Evolutionary conservation across 345 rosid genomes (phyloP).

Genomic region (Trapa incisa): DNA sequence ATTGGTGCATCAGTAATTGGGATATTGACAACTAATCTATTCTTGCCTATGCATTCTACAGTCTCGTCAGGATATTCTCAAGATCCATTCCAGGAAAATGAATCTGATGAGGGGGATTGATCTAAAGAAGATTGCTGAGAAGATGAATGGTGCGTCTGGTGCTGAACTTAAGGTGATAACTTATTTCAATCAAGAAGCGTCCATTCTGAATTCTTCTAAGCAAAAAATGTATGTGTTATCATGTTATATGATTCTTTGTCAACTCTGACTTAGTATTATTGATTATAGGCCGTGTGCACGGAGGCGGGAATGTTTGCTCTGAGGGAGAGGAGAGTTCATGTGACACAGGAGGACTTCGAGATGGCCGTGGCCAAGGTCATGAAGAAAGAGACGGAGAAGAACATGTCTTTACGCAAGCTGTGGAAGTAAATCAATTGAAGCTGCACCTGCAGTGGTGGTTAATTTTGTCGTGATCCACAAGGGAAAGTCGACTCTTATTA

Average conservation of each 20-base stretch:
- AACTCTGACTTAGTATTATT: neutral
- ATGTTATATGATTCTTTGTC: neutral
- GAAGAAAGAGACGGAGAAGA: conserved; percentile 99
- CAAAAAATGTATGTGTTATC: neutral
- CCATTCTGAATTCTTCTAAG: neutral
- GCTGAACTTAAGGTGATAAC: conserved; percentile 83
- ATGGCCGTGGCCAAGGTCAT: conserved; percentile 98
- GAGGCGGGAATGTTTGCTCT: conserved; percentile 99
- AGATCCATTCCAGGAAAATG: conserved; percentile 95
- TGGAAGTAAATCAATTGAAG: conserved; percentile 49
- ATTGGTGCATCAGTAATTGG: neutral
- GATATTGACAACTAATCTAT: neutral
- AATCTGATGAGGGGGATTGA: conserved; percentile 97
- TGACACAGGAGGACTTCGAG: conserved; percentile 97
- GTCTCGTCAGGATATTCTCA: conserved; percentile 86
- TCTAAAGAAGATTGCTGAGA: conserved; percentile 92
- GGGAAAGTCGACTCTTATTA: neutral
- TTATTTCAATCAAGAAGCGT: neutral
- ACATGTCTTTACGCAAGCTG: conserved; percentile 91
- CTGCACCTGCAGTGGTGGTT: neutral
- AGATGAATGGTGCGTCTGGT: conserved; percentile 99
- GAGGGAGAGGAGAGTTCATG: conserved; percentile 94
- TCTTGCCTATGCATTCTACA: conserved; percentile 21
- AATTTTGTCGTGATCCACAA: neutral
- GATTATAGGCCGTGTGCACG: conserved; percentile 74